Evolutionary conservation across 1,284 basidiomycete genomes (phyloP).

Genomic region (Pyrrhoderma lamaoense): DNA sequence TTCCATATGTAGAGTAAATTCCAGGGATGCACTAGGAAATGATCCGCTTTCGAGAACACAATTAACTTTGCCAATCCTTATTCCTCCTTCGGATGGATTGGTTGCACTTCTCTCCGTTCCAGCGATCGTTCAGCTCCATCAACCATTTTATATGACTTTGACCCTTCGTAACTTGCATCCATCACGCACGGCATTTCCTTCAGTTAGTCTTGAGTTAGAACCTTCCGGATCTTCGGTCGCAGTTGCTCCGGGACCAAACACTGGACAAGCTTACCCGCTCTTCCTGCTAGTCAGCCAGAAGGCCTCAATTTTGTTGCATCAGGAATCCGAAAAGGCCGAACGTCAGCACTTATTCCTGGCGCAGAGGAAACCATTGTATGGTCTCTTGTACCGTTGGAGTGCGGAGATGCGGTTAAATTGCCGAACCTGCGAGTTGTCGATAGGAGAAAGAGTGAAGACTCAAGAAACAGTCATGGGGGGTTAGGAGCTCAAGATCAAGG

Average conservation of each 20-base stretch:
- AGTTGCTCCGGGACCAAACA: too few relatives aligned
- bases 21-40: not conserved
- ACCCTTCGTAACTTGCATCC: conserved; percentile 60
- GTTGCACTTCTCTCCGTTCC: conserved; percentile 60
- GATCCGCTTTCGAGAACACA: conserved; percentile 26
- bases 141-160: conserved; percentile 46
- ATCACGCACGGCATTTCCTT: conserved; percentile 54
- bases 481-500: conserved; percentile 15
- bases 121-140: conserved; percentile 52
- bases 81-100: conserved; percentile 49
- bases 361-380: conserved; percentile 56
- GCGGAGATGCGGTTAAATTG: conserved; percentile 47
- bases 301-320: conserved; percentile 55
- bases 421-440: conserved; percentile 56
- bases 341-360: conserved; percentile 64
- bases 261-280: too few relatives aligned
- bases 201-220: conserved; percentile 62
- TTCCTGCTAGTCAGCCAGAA: too few relatives aligned
- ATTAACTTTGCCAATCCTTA: conserved; percentile 50
- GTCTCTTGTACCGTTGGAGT: conserved; percentile 64
- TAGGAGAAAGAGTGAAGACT: conserved; percentile 32
- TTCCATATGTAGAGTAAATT: too few relatives aligned
- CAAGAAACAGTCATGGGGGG: conserved; percentile 9
- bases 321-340: conserved; percentile 54
- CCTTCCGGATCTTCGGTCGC: conserved; percentile 16